Base-by-base conservation (phyloP, 345 rosid genomes). In the Clarkia xantiana region DNA sequence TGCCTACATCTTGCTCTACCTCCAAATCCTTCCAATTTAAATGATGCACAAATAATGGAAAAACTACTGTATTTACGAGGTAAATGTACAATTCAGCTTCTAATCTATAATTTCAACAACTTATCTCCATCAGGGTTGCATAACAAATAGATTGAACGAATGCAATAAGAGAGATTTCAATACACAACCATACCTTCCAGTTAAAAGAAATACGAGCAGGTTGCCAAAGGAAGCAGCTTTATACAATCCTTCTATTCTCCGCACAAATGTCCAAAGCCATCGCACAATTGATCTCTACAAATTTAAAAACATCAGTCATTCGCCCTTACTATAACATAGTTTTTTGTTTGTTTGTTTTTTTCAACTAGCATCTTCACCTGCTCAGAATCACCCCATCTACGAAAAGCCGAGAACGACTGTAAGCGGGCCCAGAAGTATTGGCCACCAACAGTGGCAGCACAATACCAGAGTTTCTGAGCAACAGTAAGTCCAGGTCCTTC, bases 341-440 rank as follows among this genome's bases (percentile, higher is more conserved):
- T 22, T 22, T 22, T 22, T 22, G 5, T 22, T 22, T 22, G 2
- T n/a, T n/a, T n/a, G n/a, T n/a, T n/a, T n/a, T n/a, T n/a, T n/a
- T n/a, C n/a, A 29, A 29, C 36, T 29, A 29, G 36, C 36, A 29
- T 29, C 36, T 22, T 17, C 15, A 83, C 89, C 96, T 80, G 94
- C 61, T 84, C 90, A 64, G 99, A 80, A 65, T 87, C 80, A 58
- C 95, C 99, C 99, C 96, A 91, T 72, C 95, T 72, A 42, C 90
- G 88, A 61, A 91, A 91, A 56, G 96, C 96, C 47, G 99, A 91
- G 63, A 91, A 91, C 0, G 94, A 82, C 57, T 87, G 94, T 56
- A 84, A 57, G 42, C 96, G 84, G 52, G 94, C 78, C 86, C 90
- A 86, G 49, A 87, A 66, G 60, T 87, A 91, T 49, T 87, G 99